Conservation (phyloP, 768 basidiomycete genomes). For the Leccinellum luteum region DNA sequence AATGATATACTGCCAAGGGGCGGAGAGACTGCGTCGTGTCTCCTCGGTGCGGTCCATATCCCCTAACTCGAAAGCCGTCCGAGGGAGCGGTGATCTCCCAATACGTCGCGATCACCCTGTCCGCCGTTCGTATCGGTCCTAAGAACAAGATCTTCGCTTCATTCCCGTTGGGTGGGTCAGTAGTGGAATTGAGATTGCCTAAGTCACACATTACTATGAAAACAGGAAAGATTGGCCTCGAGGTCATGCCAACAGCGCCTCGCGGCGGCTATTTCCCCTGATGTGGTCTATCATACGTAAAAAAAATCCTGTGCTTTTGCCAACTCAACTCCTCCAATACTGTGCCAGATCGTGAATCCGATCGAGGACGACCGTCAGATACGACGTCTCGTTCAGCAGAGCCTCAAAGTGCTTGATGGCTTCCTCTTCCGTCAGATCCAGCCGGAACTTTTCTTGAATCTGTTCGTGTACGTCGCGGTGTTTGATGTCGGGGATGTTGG, state of each 20-base stretch:
- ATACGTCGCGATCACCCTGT: background rate
- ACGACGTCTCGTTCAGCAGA: slow-evolving; percentile 90
- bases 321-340: slow-evolving; percentile 72
- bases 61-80: background rate
- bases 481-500: slow-evolving; percentile 97
- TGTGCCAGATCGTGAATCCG: slow-evolving; percentile 90
- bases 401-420: slow-evolving; percentile 97
- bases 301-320: background rate
- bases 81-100: background rate
- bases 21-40: background rate
- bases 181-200: background rate
- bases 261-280: background rate
- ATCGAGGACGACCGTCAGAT: slow-evolving; percentile 90
- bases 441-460: slow-evolving; percentile 94
- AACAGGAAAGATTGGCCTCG: background rate
- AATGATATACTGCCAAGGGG: background rate
- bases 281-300: background rate
- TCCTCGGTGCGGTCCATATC: background rate
- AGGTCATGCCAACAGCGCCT: background rate
- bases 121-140: background rate
- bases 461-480: slow-evolving; percentile 83
- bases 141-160: background rate
- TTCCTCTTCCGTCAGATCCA: slow-evolving; percentile 93
- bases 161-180: background rate
- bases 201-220: too few relatives aligned